phyloP scores from a whole-genome alignment of 805 yeast species.

The Candida corydali region DNA sequence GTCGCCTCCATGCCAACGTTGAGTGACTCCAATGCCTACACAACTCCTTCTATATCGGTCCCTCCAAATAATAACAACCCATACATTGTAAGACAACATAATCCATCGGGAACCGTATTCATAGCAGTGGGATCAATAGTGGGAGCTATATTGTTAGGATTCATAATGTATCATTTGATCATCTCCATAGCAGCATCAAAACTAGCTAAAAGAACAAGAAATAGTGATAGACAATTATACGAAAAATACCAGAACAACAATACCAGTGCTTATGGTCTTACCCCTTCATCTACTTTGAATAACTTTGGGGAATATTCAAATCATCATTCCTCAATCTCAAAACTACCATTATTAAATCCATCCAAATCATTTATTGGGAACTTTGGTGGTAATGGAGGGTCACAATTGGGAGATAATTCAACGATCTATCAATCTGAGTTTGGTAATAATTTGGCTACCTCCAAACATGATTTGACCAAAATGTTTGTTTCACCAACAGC shows the following conservation, averaged over 20 bases:
- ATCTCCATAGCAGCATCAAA: slow-evolving; percentile 47
- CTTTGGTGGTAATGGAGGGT: slow-evolving; percentile 10
- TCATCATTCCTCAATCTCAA: slow-evolving; percentile 20
- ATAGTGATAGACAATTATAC: slow-evolving; percentile 26
- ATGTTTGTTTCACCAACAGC: slow-evolving; percentile 80
- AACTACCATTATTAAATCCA: slow-evolving; percentile 23
- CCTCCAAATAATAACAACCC: slow-evolving; percentile 67
- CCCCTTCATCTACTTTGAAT: slow-evolving; percentile 17
- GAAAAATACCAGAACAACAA: slow-evolving; percentile 29
- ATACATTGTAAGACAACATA: slow-evolving; percentile 45
- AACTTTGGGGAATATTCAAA: slow-evolving; percentile 14
- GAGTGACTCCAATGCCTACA: slow-evolving; percentile 17
- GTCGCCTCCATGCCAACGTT: slow-evolving; percentile 9
- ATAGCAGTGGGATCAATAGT: slow-evolving; percentile 74
- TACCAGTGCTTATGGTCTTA: slow-evolving; percentile 25
- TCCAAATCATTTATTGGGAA: slow-evolving; percentile 15
- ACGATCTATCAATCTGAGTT: slow-evolving; percentile 29
- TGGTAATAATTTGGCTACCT: slow-evolving; percentile 23
- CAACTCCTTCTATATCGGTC: slow-evolving; percentile 48
- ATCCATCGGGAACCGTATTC: slow-evolving; percentile 77
- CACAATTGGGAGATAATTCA: slow-evolving; percentile 26
- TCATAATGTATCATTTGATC: slow-evolving; percentile 50
- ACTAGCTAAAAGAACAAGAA: slow-evolving; percentile 45
- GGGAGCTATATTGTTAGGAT: slow-evolving; percentile 51
- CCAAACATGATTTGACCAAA: slow-evolving; percentile 39